These are phyloP conservation scores for Ramalina intermedia DNA, from an alignment of 495 filamentous ascomycete genomes.

Conservation along the genomic window DNA sequence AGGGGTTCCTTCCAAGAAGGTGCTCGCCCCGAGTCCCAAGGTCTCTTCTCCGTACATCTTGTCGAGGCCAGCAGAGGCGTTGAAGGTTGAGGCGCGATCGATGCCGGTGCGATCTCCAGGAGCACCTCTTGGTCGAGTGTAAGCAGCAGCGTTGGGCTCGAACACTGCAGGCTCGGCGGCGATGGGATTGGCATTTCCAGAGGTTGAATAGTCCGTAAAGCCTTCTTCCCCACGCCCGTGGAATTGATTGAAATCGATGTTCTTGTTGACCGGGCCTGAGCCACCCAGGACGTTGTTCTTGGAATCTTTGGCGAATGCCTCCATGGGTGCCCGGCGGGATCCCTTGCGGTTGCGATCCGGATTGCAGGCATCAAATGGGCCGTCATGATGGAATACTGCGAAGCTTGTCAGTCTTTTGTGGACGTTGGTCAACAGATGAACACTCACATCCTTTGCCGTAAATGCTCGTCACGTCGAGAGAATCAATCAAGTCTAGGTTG, in stretches of 20 bases:
- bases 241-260: constrained; percentile 70
- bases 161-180: constrained; percentile 27
- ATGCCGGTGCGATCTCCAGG: constrained; percentile 17
- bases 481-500: constrained; percentile 87
- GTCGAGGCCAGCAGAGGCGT: constrained; percentile 44
- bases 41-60: constrained; percentile 73
- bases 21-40: constrained; percentile 80
- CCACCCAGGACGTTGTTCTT: constrained; percentile 87
- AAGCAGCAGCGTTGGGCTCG: constrained; percentile 12
- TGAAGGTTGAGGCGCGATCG: constrained; percentile 32
- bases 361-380: constrained; percentile 95
- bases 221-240: constrained; percentile 74
- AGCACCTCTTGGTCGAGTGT: constrained; percentile 17
- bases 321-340: constrained; percentile 76
- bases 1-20: constrained; percentile 88
- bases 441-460: constrained; percentile 85
- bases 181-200: constrained; percentile 19
- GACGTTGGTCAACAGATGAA: not conserved
- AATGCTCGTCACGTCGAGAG: constrained; percentile 92
- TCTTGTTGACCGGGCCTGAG: constrained; percentile 66
- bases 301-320: constrained; percentile 85
- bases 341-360: constrained; percentile 86
- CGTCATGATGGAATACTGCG: constrained; percentile 94
- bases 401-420: constrained; percentile 2
- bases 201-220: constrained; percentile 58